These are phyloP conservation scores for Emericellopsis terricola DNA, from an alignment of 495 filamentous ascomycete genomes.

Conservation along the genomic window DNA sequence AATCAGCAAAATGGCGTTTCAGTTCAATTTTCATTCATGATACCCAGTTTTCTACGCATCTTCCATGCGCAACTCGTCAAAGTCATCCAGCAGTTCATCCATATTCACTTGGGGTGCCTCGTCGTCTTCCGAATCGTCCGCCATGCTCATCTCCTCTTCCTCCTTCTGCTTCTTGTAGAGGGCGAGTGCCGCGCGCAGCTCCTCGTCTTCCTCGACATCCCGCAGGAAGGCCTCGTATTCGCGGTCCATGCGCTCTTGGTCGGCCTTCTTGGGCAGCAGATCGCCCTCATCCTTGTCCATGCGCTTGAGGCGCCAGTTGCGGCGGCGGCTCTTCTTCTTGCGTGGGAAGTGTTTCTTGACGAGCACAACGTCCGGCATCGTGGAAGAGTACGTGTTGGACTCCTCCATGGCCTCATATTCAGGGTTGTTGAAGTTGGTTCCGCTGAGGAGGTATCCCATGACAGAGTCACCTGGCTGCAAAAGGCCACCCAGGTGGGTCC, in stretches of 20 bases:
- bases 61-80: constrained; percentile 59
- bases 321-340: constrained; percentile 60
- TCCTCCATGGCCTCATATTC: constrained; percentile 64
- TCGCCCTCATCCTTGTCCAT: constrained; percentile 81
- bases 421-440: constrained; percentile 79
- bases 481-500: constrained; percentile 78
- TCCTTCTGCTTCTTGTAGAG: constrained; percentile 52
- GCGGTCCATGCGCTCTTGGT: constrained; percentile 65
- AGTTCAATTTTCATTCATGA: neutral
- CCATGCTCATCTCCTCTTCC: constrained; percentile 40
- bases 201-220: constrained; percentile 89
- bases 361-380: constrained; percentile 79
- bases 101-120: constrained; percentile 61
- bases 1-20: neutral
- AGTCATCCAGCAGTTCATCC: constrained; percentile 77
- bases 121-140: constrained; percentile 49
- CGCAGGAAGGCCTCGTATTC: constrained; percentile 96
- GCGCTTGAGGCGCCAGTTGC: constrained; percentile 85
- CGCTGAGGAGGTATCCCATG: constrained; percentile 75
- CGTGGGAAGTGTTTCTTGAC: constrained; percentile 92
- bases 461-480: constrained; percentile 82
- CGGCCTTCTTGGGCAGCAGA: constrained; percentile 56
- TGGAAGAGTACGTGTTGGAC: constrained; percentile 46
- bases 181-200: constrained; percentile 64
- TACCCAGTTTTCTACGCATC: constrained; percentile 16